Conservation (phyloP, 2,329 filamentous ascomycete species). For the Ceratocystiopsis sp. region DNA sequence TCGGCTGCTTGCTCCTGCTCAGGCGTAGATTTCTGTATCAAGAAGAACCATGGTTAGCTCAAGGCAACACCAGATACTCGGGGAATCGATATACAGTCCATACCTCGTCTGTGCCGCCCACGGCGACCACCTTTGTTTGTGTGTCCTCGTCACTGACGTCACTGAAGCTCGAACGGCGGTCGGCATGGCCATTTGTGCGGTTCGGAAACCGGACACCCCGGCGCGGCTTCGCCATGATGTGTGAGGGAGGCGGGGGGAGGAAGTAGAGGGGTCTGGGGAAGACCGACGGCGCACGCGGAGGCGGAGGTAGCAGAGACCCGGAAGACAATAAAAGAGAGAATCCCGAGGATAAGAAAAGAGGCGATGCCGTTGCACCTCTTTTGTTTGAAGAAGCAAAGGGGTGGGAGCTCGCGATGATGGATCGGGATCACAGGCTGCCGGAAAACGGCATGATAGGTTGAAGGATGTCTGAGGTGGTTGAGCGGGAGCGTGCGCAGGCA, state of each 20-base stretch:
- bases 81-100: too few species aligned
- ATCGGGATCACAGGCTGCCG: too few species aligned
- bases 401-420: not conserved
- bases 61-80: too few species aligned
- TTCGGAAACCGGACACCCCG: constrained; percentile 39
- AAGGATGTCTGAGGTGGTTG: too few species aligned
- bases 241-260: not conserved
- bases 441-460: too few species aligned
- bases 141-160: constrained; percentile 24
- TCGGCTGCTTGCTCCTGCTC: constrained; percentile 36
- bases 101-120: constrained; percentile 24
- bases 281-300: too few species aligned
- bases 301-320: too few species aligned
- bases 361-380: too few species aligned
- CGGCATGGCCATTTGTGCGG: constrained; percentile 30
- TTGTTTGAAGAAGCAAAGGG: not conserved
- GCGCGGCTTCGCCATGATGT: constrained; percentile 20
- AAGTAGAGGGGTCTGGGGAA: not conserved
- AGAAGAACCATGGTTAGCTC: too few species aligned
- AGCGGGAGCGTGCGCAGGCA: too few species aligned
- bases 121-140: constrained; percentile 14
- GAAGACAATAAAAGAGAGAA: not conserved
- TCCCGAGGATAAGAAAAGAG: not conserved
- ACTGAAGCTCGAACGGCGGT: constrained; percentile 54
- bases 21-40: constrained; percentile 23